Evolutionary conservation across 768 basidiomycete species (phyloP).

Genomic region (Artomyces pyxidatus): DNA sequence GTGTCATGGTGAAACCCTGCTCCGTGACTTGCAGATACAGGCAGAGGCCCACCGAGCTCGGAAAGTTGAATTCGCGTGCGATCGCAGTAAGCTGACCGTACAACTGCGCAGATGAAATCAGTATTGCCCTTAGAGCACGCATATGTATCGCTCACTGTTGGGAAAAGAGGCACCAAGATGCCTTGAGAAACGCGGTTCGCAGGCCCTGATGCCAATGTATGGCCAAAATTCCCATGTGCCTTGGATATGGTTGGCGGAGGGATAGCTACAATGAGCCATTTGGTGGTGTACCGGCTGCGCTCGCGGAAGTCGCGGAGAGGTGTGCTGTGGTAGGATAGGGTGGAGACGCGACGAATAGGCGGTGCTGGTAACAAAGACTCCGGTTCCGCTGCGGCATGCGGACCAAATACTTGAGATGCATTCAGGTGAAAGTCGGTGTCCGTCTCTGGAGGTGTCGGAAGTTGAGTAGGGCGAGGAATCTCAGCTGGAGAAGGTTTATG

Average conservation of each 20-base stretch:
- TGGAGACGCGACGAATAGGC: conserved; percentile 38
- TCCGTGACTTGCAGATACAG: conserved; percentile 67
- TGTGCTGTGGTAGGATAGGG: conserved; percentile 48
- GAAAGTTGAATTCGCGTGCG: conserved; percentile 75
- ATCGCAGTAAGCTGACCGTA: conserved; percentile 71
- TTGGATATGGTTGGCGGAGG: conserved; percentile 53
- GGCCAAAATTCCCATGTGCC: conserved; percentile 51
- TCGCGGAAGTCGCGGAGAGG: conserved; percentile 34
- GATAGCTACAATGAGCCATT: conserved; percentile 58
- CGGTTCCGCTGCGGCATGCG: neutral
- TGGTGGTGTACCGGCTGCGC: conserved; percentile 27
- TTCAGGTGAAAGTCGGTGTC: conserved; percentile 20
- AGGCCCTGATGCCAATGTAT: conserved; percentile 51
- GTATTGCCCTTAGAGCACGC: conserved; percentile 4
- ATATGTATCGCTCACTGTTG: conserved; percentile 42
- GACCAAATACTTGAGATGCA: neutral
- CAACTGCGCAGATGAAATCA: conserved; percentile 37
- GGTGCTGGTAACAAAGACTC: conserved; percentile 18
- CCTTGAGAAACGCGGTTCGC: conserved; percentile 57
- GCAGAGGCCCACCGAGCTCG: conserved; percentile 67
- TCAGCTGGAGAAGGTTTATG: conserved; percentile 39
- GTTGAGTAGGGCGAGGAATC: conserved; percentile 30
- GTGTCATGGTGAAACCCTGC: conserved; percentile 45
- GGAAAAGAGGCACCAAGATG: conserved; percentile 65
- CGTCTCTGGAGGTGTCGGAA: conserved; percentile 27